phyloP scores from a whole-genome alignment of 805 yeast genomes.

The Wickerhamiella sorbophila region DNA sequence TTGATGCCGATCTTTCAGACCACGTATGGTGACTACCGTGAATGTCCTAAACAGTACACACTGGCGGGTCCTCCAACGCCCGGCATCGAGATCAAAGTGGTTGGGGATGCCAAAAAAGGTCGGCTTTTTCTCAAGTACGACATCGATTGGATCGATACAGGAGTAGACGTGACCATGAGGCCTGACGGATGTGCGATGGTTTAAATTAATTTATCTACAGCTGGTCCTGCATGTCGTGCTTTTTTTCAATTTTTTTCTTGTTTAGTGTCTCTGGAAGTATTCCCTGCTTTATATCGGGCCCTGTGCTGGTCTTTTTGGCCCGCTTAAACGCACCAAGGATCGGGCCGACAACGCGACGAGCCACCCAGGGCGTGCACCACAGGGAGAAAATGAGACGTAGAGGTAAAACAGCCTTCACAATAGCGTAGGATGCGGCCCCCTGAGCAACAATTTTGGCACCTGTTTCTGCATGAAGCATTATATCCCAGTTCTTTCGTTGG shows the following conservation, averaged over 20 bases:
- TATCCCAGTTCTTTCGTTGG: slow-evolving; percentile 22
- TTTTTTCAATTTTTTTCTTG: slow-evolving; percentile 2
- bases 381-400: slow-evolving; percentile 38
- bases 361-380: slow-evolving; percentile 43
- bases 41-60: neutral
- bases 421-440: slow-evolving; percentile 63
- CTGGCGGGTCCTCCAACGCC: slow-evolving; percentile 16
- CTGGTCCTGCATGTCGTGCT: neutral
- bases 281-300: slow-evolving; percentile 2
- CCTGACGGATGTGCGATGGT: neutral
- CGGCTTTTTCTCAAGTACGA: neutral
- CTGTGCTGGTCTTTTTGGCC: slow-evolving; percentile 1
- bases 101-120: neutral
- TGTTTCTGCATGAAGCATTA: slow-evolving; percentile 30
- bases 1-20: slow-evolving; percentile 27
- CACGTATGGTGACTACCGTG: slow-evolving; percentile 20
- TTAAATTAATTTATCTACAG: neutral
- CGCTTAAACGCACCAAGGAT: slow-evolving; percentile 19
- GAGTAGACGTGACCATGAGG: neutral
- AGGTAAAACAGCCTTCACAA: slow-evolving; percentile 46
- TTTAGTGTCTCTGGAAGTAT: slow-evolving; percentile 6
- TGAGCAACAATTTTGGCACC: slow-evolving; percentile 44
- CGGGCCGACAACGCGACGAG: slow-evolving; percentile 38
- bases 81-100: slow-evolving; percentile 12
- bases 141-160: neutral